Evolutionary conservation across 805 yeast genomes (phyloP).

Genomic region (Ogataea thermomethanolica): DNA sequence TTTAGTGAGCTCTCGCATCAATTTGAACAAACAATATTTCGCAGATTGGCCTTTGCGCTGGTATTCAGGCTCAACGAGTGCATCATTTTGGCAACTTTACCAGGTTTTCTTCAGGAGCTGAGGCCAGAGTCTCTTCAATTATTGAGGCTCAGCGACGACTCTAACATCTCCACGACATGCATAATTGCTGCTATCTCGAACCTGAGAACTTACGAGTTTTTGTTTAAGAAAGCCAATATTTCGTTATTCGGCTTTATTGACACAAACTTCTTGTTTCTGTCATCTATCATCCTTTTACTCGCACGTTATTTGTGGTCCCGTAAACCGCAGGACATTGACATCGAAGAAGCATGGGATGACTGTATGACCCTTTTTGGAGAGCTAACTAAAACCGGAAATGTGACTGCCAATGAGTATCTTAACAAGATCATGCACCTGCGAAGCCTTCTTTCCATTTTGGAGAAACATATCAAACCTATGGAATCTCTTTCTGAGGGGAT

Average conservation of each 20-base stretch:
- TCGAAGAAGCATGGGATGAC: not conserved
- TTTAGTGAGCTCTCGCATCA: not conserved
- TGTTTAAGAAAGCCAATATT: constrained; percentile 3
- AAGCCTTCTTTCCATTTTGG: not conserved
- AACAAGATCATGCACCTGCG: constrained; percentile 8
- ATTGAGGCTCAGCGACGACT: not conserved
- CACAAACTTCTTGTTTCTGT: constrained; percentile 9
- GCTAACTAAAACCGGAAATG: constrained; percentile 10
- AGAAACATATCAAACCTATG: not conserved
- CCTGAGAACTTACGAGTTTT: constrained; percentile 2
- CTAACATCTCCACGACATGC: not conserved
- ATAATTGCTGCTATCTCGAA: constrained; percentile 6
- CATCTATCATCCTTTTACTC: constrained; percentile 6
- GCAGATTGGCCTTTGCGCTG: constrained; percentile 5
- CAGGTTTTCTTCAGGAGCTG: constrained; percentile 4
- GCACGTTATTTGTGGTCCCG: not conserved
- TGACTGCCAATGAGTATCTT: constrained; percentile 10
- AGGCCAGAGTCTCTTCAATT: not conserved
- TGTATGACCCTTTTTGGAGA: constrained; percentile 8
- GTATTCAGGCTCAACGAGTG: constrained; percentile 10
- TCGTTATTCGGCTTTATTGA: constrained; percentile 11
- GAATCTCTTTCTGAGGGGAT: not conserved
- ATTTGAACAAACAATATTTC: not conserved
- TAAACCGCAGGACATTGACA: not conserved
- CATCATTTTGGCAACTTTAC: constrained; percentile 4